Percentiles rank a stretch among this genome's conserved stretches.
phyloP scores from a whole-genome alignment of 2,329 filamentous ascomycete genomes.

The Penicillium sp. region DNA sequence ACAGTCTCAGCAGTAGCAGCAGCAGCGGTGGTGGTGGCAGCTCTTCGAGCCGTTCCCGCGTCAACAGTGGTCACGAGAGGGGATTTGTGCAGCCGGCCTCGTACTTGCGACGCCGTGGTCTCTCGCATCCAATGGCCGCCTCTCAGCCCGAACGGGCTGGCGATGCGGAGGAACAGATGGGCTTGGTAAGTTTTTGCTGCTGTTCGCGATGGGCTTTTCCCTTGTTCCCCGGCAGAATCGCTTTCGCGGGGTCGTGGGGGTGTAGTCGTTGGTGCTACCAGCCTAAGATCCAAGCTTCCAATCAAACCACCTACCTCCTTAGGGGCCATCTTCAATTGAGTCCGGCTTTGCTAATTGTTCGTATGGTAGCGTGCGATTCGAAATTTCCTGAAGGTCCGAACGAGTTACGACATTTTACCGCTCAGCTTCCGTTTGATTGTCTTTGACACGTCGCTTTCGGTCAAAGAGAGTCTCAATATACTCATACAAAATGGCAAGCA shows the following conservation, averaged over 20 bases:
- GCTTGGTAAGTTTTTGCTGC: conserved; percentile 38
- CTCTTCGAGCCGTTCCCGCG: conserved; percentile 12
- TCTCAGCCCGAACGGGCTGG: conserved; percentile 41
- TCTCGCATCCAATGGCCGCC: conserved; percentile 40
- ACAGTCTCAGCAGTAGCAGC: conserved; percentile 4
- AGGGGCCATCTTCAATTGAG: background rate
- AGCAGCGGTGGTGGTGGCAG: conserved; percentile 4
- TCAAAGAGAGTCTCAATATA: conserved; percentile 95
- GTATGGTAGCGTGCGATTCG: conserved; percentile 72
- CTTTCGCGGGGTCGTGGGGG: conserved; percentile 5
- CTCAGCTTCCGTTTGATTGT: conserved; percentile 94
- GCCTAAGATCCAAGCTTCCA: background rate
- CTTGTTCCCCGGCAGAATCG: background rate
- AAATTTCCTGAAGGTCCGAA: conserved; percentile 92
- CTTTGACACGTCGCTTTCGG: conserved; percentile 88
- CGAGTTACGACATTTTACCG: conserved; percentile 95
- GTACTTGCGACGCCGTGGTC: conserved; percentile 40
- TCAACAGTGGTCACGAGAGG: conserved; percentile 37
- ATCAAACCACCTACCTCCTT: background rate
- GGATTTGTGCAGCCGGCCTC: conserved; percentile 48
- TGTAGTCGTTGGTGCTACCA: background rate
- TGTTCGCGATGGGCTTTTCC: background rate
- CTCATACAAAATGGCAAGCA: conserved; percentile 84
- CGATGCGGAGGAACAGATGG: conserved; percentile 48
- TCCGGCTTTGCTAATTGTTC: background rate